Evolutionary conservation across 495 filamentous ascomycete species (phyloP).

Genomic region (Glonium stellatum): DNA sequence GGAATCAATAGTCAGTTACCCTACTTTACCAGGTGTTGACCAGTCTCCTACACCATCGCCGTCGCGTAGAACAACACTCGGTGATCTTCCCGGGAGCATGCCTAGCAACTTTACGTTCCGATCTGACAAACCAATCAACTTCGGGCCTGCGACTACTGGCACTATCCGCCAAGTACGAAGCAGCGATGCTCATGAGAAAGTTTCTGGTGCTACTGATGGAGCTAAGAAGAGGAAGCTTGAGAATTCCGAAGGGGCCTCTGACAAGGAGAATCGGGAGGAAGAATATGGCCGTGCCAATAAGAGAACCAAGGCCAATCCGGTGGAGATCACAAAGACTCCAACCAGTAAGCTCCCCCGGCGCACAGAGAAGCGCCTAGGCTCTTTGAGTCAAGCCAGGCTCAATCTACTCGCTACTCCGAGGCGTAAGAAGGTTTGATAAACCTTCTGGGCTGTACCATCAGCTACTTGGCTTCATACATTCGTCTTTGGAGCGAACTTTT

Average conservation of each 20-base stretch:
- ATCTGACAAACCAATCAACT: slow-evolving; percentile 29
- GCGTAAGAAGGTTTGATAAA: slow-evolving; percentile 4
- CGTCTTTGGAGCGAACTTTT: no score
- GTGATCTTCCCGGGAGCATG: background rate
- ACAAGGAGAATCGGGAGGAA: slow-evolving; percentile 27
- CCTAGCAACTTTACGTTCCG: slow-evolving; percentile 36
- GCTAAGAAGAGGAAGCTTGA: slow-evolving; percentile 38
- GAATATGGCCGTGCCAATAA: slow-evolving; percentile 29
- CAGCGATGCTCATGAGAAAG: slow-evolving; percentile 18
- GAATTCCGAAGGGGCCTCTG: slow-evolving; percentile 10
- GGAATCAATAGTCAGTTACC: slow-evolving; percentile 23
- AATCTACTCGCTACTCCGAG: slow-evolving; percentile 36
- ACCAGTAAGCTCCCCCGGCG: slow-evolving; percentile 18
- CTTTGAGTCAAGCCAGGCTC: slow-evolving; percentile 34
- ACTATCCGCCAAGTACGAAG: slow-evolving; percentile 26
- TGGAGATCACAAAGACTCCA: slow-evolving; percentile 22
- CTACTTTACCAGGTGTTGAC: slow-evolving; percentile 15
- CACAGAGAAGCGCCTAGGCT: slow-evolving; percentile 12
- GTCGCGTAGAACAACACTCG: slow-evolving; percentile 21
- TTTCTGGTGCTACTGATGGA: slow-evolving; percentile 1
- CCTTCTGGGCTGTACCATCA: background rate
- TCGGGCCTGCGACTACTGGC: slow-evolving; percentile 23
- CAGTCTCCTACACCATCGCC: slow-evolving; percentile 6
- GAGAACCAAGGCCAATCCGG: slow-evolving; percentile 24
- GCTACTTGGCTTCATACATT: background rate